Evolutionary conservation across 1,284 basidiomycete genomes (phyloP), one percentile per base, ranked within the genome.

Genomic region (Rhodotorula sp.): DNA sequence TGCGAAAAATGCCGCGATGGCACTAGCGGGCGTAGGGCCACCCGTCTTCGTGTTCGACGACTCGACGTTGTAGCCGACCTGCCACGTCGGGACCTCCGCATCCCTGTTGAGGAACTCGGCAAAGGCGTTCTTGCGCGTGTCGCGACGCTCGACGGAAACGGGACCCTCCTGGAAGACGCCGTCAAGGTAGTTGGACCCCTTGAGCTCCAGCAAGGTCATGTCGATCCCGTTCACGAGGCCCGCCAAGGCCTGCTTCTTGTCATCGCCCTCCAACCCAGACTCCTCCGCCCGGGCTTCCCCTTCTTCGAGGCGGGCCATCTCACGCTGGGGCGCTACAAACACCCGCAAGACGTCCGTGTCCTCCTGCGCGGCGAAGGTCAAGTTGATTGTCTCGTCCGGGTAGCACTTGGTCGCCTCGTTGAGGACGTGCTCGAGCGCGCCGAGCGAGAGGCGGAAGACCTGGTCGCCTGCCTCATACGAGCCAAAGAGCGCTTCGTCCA

Each of bases 401-500:
- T 89, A 93, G 64, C 86, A 83, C 1, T 79, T 76, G 1, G 84
- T 82, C 5, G 90, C 85, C 65, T 88, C 85, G 10, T 87, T 83
- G 37, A 89, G 80, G 7, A 94, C 80, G 11, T 80, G 80, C 79
- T 98, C 93, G 70, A 97, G 82, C 24, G 96, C 73, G 5, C 82
- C 82, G 6, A 97, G 82, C 68, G 88, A 90, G 74, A 90, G 87
- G 64, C 85, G 83, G 81, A 97, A 99, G 1, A 92, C 86, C 64
- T 86, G 85, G 44, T 88, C 84, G 4, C 91, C 94, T 62, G 86
- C 81, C 28, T 83, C 82, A 9, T 80, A 77, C 15, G 80, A 82
- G 2, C 92, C 92, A 77, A 90, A 96, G 1, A 98, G 79, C 18
- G 87, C 83, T 60, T 85, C 81, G 76, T 98, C 94, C 88, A 99